phyloP scores from a whole-genome alignment of 208 protist genomes.

The Leishmania lainsoni region DNA sequence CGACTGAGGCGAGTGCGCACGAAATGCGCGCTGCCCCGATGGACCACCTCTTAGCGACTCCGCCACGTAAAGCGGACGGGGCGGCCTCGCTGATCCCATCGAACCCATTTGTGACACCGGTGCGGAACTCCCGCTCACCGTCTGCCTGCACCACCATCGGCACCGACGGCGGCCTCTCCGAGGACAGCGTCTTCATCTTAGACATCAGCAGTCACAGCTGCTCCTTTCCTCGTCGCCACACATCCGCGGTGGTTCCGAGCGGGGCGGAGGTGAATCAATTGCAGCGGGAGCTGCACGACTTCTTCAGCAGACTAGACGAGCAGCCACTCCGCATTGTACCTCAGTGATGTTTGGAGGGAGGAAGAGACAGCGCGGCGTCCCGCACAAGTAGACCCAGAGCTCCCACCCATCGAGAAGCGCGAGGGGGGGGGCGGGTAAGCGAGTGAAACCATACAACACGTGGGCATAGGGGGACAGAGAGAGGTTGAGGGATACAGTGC shows the following conservation, averaged over 20 bases:
- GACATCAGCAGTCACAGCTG: conserved; percentile 31
- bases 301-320: conserved; percentile 48
- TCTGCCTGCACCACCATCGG: conserved; percentile 41
- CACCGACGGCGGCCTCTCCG: conserved; percentile 43
- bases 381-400: background rate
- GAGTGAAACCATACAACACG: background rate
- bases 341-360: background rate
- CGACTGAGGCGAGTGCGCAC: background rate
- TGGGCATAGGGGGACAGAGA: background rate
- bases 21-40: background rate
- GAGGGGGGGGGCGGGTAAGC: background rate
- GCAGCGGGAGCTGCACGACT: conserved; percentile 48
- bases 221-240: conserved; percentile 11
- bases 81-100: conserved; percentile 20
- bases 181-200: conserved; percentile 47
- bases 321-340: conserved; percentile 37
- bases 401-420: background rate
- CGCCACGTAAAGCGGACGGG: conserved; percentile 26
- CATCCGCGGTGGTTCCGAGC: conserved; percentile 14
- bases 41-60: conserved; percentile 35
- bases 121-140: conserved; percentile 32
- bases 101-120: conserved; percentile 32
- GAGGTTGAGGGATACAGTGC: background rate
- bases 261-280: conserved; percentile 42
- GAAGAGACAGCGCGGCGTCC: background rate